Base-by-base conservation (phyloP, 1,139 yeast species). In the Debaryomycetaceae sp. region DNA sequence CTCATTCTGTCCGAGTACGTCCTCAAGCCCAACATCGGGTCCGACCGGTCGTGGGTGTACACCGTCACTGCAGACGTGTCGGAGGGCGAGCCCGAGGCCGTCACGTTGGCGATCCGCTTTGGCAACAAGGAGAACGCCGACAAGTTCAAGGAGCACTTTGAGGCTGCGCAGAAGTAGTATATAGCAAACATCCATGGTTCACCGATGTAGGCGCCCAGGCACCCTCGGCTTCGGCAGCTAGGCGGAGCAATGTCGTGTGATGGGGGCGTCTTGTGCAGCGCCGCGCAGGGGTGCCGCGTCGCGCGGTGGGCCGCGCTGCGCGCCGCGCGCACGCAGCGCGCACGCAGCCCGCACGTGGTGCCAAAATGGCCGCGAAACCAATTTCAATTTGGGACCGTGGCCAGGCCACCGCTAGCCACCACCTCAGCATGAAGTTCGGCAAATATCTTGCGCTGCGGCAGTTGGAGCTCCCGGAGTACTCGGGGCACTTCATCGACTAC, bases 1-100 rank as follows among this genome's bases (percentile, higher is more conserved):
- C 78, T 80, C 63, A 80, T 91, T 48, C 68, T 85, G 29, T 78
- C 95, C 39, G 95, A 85, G 44, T 86, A 84, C 64, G 78, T 68
- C 48, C 77, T 91, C 60, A 84, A 79, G 58, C 88, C 96, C 49
- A 91, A 91, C 56, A 91, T 91, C 42, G 98, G 98, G 34, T 81
- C 94, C 40, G 98, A 91, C 61, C 82, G 96, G 70, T 86, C 96
- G 22, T 91, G 98, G 98, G 98, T 91, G 43, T 91, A 91, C 69
- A 77, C 78, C 37, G 96, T 89, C 39, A 79, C 96, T 35, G 96
- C 95, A 27, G 98, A 91, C 58, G 75, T 91, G 36, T 81, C 95
- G 35, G 98, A 91, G 58, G 97, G 97, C 46, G 91, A 75, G 50
- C 84, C 98, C 30, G 96, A 89, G 65, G 95, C 96, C 32, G 88